phyloP scores from a whole-genome alignment of 306 rosid species.

The Lupinus albus region DNA sequence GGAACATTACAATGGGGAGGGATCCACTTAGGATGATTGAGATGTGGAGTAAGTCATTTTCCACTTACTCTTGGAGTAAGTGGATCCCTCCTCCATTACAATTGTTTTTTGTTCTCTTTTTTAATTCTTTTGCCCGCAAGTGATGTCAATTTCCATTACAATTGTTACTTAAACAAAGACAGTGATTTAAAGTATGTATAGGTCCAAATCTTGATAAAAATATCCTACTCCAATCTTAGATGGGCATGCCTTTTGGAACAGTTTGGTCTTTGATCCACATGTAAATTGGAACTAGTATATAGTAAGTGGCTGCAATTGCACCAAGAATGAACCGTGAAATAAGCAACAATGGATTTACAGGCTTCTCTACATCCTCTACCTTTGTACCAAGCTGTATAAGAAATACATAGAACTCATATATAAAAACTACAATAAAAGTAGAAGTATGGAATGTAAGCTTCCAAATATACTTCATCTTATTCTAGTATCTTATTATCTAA shows the following conservation, averaged over 20 bases:
- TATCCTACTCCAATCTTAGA: conserved; percentile 43
- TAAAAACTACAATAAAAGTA: conserved; percentile 1
- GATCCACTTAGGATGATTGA: no score
- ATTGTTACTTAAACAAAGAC: no score
- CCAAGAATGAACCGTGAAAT: conserved; percentile 69
- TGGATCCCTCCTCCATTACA: no score
- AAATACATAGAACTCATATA: conserved; percentile 13
- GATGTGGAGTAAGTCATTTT: no score
- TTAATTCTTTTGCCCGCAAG: no score
- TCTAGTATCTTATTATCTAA: neutral
- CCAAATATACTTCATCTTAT: neutral
- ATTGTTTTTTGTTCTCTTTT: no score
- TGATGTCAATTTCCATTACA: no score
- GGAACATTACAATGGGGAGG: no score
- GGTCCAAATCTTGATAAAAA: neutral
- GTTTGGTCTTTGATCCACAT: conserved; percentile 87
- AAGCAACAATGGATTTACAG: conserved; percentile 67
- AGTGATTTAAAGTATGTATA: neutral
- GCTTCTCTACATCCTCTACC: conserved; percentile 69
- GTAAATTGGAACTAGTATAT: conserved; percentile 71
- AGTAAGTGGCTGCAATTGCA: conserved; percentile 70
- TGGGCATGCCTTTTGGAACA: conserved; percentile 74
- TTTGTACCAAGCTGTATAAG: conserved; percentile 83
- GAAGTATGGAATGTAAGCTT: neutral
- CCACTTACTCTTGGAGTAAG: no score